A percentile compares a stretch with the other conserved stretches of the same genome.
These are phyloP conservation scores for Aspergillus fijiensis DNA, from an alignment of 2,329 filamentous ascomycete genomes.

Conservation along the genomic window DNA sequence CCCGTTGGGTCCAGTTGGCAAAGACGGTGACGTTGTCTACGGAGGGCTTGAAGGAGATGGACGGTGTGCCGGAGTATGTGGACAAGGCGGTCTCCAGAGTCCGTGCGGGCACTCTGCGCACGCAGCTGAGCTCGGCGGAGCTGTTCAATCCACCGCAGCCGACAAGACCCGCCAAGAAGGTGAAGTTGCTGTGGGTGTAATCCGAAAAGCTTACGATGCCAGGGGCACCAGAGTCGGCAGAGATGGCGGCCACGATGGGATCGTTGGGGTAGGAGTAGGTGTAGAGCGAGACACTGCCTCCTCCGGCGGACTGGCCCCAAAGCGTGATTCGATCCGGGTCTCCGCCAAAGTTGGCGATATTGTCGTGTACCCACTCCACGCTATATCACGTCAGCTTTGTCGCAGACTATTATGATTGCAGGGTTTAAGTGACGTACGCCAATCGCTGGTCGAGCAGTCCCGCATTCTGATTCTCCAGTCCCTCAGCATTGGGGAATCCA, in stretches of 20 bases:
- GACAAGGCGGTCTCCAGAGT: neutral
- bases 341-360: constrained; percentile 14
- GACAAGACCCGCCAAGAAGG: neutral
- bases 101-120: neutral
- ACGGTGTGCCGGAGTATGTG: neutral
- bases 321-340: constrained; percentile 7
- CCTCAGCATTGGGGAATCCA: constrained; percentile 21
- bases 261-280: constrained; percentile 7
- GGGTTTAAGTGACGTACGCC: neutral
- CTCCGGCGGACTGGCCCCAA: constrained; percentile 13
- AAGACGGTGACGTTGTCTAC: constrained; percentile 7
- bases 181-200: constrained; percentile 1
- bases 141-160: neutral
- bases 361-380: constrained; percentile 11
- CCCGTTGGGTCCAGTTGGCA: constrained; percentile 1
- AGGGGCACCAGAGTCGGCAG: neutral
- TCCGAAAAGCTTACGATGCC: neutral
- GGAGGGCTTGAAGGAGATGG: constrained; percentile 3
- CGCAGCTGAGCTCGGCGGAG: neutral
- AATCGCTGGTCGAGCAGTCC: constrained; percentile 21
- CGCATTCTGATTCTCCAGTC: constrained; percentile 15
- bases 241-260: constrained; percentile 1
- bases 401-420: neutral
- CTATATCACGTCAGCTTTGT: neutral
- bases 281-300: constrained; percentile 3